phyloP scores from a whole-genome alignment of 352 stramenopile species.

The Phytopythium boreale region DNA sequence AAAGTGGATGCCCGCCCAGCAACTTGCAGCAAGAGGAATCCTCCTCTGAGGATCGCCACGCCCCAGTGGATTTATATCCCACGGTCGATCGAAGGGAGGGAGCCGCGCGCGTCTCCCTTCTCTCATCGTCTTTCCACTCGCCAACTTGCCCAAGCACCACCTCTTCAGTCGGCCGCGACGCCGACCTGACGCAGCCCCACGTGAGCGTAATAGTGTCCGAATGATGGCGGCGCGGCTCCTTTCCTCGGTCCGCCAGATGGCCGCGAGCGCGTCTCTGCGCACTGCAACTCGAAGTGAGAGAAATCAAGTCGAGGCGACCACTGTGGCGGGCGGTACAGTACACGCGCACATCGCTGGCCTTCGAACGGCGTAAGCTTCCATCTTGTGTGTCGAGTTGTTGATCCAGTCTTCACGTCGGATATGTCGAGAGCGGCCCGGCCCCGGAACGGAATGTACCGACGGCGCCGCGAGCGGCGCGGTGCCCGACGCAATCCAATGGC shows the following conservation, averaged over 20 bases:
- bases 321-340: neutral
- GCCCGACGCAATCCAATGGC: neutral
- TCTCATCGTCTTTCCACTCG: neutral
- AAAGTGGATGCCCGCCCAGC: neutral
- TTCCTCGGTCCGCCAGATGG: neutral
- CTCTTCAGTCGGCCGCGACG: neutral
- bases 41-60: neutral
- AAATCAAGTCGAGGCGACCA: conserved; percentile 9
- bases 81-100: neutral
- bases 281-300: neutral
- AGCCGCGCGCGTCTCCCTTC: neutral
- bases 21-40: too few species aligned
- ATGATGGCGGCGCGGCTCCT: neutral
- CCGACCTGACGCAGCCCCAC: neutral
- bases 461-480: too few species aligned
- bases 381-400: neutral
- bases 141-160: conserved; percentile 1
- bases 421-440: neutral
- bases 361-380: neutral
- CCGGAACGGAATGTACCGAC: too few species aligned
- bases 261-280: neutral
- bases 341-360: neutral
- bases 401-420: neutral
- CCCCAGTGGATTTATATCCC: conserved; percentile 6
- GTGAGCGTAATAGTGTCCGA: neutral